A percentile compares a stretch with the other conserved stretches of the same genome.
Conservation (phyloP, 2,329 filamentous ascomycete genomes). For the Sarocladium kiliense region DNA sequence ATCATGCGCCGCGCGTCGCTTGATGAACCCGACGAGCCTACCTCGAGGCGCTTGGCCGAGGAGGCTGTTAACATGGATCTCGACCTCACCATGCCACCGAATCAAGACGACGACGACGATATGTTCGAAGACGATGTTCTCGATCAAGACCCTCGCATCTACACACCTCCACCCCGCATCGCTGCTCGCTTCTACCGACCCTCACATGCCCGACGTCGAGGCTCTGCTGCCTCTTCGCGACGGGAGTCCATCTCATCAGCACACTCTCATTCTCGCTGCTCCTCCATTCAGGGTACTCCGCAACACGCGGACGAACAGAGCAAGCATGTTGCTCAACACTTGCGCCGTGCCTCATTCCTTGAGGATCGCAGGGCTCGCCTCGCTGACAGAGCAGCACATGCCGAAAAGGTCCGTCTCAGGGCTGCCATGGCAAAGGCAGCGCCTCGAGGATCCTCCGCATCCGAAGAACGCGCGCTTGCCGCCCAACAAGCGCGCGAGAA, state of each 20-base stretch:
- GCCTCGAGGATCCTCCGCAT: constrained; percentile 57
- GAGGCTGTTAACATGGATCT: constrained; percentile 26
- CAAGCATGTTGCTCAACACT: constrained; percentile 72
- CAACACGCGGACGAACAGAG: constrained; percentile 55
- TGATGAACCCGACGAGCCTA: constrained; percentile 20
- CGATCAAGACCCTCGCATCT: constrained; percentile 29
- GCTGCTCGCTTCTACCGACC: constrained; percentile 66
- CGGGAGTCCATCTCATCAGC: constrained; percentile 75
- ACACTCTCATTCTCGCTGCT: constrained; percentile 57
- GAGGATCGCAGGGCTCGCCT: constrained; percentile 75
- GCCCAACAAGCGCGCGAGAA: constrained; percentile 74
- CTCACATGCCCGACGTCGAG: constrained; percentile 62
- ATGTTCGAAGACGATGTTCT: constrained; percentile 29
- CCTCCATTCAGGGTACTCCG: constrained; percentile 49
- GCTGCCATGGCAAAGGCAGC: constrained; percentile 70
- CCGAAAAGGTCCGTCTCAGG: constrained; percentile 74
- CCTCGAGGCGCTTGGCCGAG: constrained; percentile 20
- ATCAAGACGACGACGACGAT: constrained; percentile 27
- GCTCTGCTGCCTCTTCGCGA: constrained; percentile 69
- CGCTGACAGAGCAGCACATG: constrained; percentile 75
- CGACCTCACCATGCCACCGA: constrained; percentile 32
- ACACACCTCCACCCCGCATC: constrained; percentile 68
- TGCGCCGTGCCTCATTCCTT: constrained; percentile 74
- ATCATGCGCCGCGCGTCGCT: constrained; percentile 38
- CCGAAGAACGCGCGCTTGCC: constrained; percentile 71